Percentiles rank a stretch among this genome's conserved stretches.
phyloP scores from a whole-genome alignment of 2,329 filamentous ascomycete species.

The Fusarium albosuccineum region DNA sequence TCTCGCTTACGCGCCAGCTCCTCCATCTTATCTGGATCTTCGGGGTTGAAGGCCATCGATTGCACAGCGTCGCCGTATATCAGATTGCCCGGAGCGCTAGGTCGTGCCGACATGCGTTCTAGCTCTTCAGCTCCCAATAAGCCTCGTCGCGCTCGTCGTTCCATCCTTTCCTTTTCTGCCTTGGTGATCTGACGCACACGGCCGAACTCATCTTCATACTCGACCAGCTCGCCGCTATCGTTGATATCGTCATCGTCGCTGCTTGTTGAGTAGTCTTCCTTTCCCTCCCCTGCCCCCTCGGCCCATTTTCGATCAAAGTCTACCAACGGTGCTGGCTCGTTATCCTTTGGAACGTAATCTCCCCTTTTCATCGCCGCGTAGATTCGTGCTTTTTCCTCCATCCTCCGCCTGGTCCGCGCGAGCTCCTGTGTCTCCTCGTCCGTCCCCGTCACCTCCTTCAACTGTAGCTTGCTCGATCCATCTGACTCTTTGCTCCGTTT shows the following conservation, averaged over 20 bases:
- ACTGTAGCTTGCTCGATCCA: slow-evolving; percentile 61
- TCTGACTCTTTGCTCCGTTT: slow-evolving; percentile 46
- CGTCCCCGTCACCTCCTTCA: slow-evolving; percentile 67
- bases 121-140: slow-evolving; percentile 70
- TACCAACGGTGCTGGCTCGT: slow-evolving; percentile 77
- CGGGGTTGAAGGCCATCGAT: slow-evolving; percentile 82
- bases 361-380: slow-evolving; percentile 93
- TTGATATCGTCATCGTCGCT: slow-evolving; percentile 57
- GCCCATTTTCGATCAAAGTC: slow-evolving; percentile 99
- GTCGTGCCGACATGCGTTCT: slow-evolving; percentile 77
- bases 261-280: slow-evolving; percentile 70
- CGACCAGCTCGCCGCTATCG: slow-evolving; percentile 74
- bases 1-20: slow-evolving; percentile 83
- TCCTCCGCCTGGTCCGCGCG: slow-evolving; percentile 79
- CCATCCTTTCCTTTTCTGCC: slow-evolving; percentile 74
- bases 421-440: slow-evolving; percentile 76
- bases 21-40: slow-evolving; percentile 80
- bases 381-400: slow-evolving; percentile 90
- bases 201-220: slow-evolving; percentile 93
- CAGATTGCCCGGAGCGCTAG: slow-evolving; percentile 74
- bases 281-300: slow-evolving; percentile 67
- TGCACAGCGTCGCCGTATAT: slow-evolving; percentile 92
- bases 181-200: slow-evolving; percentile 81
- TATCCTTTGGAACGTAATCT: slow-evolving; percentile 78
- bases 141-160: slow-evolving; percentile 65